phyloP scores from a whole-genome alignment of 306 rosid species.

The Spatholobus suberectus region DNA sequence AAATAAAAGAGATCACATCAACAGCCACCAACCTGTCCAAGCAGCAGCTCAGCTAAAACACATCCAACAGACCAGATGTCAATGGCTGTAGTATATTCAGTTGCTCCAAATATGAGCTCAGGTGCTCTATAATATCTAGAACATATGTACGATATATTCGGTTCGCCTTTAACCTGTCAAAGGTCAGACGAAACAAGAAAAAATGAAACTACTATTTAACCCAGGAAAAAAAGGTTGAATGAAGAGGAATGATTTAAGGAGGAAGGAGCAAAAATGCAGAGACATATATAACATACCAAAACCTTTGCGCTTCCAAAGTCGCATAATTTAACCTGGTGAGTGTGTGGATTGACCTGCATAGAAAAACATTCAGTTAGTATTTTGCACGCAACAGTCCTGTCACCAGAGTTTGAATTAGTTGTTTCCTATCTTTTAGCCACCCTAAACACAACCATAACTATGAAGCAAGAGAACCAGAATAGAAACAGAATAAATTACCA shows the following conservation, averaged over 20 bases:
- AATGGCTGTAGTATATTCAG: slow-evolving; percentile 93
- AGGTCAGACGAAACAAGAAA: slow-evolving; percentile 30
- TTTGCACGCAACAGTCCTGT: slow-evolving; percentile 10
- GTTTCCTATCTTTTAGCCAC: slow-evolving; percentile 12
- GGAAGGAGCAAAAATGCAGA: not conserved
- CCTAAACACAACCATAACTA: slow-evolving; percentile 4
- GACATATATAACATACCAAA: slow-evolving; percentile 63
- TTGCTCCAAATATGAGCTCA: slow-evolving; percentile 98
- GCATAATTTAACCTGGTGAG: slow-evolving; percentile 95
- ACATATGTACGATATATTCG: slow-evolving; percentile 95
- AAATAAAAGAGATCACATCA: not conserved
- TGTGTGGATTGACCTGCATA: slow-evolving; percentile 92
- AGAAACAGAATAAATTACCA: not conserved
- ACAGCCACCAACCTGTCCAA: slow-evolving; percentile 80
- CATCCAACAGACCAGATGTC: slow-evolving; percentile 98
- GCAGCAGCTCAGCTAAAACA: slow-evolving; percentile 94
- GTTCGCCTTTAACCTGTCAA: slow-evolving; percentile 93
- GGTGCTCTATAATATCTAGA: slow-evolving; percentile 98
- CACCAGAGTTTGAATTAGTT: slow-evolving; percentile 12
- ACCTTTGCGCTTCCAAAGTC: slow-evolving; percentile 99
- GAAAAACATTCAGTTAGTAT: slow-evolving; percentile 12
- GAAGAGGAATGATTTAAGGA: not conserved
- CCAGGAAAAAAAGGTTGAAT: slow-evolving; percentile 15
- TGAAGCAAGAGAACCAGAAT: slow-evolving; percentile 11
- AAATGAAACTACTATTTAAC: not conserved